These are phyloP conservation scores for Elaeis guineensis DNA, from an alignment of 176 grass and related monocot genomes.

Conservation along the genomic window DNA sequence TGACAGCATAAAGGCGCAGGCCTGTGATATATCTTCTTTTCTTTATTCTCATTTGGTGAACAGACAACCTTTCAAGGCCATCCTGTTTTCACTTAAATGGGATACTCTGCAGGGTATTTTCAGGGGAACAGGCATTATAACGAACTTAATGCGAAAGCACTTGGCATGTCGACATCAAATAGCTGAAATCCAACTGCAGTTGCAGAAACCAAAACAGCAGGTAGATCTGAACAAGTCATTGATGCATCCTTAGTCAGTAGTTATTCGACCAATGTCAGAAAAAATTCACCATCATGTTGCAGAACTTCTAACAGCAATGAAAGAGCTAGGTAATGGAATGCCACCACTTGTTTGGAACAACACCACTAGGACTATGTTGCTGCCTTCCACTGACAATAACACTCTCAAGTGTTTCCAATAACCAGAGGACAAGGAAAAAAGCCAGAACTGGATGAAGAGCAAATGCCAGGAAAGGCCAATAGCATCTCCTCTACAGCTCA, in stretches of 20 bases:
- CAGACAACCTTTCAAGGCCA: too few relatives aligned
- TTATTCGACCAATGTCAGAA: slow-evolving; percentile 25
- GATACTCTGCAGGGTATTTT: too few relatives aligned
- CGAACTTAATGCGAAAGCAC: too few relatives aligned
- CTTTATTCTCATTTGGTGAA: too few relatives aligned
- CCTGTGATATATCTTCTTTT: too few relatives aligned
- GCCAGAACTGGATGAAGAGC: slow-evolving; percentile 22
- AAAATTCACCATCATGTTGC: slow-evolving; percentile 30
- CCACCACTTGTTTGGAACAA: slow-evolving; percentile 45
- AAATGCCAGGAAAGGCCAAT: slow-evolving; percentile 22
- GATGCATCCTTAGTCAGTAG: not conserved
- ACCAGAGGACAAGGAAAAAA: slow-evolving; percentile 69
- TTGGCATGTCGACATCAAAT: slow-evolving; percentile 68
- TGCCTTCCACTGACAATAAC: slow-evolving; percentile 1
- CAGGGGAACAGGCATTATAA: too few relatives aligned
- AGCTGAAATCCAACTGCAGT: slow-evolving; percentile 58
- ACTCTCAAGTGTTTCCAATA: slow-evolving; percentile 48
- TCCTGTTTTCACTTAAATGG: too few relatives aligned
- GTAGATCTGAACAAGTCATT: not conserved
- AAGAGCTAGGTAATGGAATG: slow-evolving; percentile 19
- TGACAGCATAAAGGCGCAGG: too few relatives aligned
- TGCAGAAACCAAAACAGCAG: slow-evolving; percentile 15
- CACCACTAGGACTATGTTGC: slow-evolving; percentile 18
- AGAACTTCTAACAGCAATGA: slow-evolving; percentile 20
- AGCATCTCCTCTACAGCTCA: slow-evolving; percentile 32